phyloP scores from a whole-genome alignment of 305 asterid species.

The Rubia peregrina region DNA sequence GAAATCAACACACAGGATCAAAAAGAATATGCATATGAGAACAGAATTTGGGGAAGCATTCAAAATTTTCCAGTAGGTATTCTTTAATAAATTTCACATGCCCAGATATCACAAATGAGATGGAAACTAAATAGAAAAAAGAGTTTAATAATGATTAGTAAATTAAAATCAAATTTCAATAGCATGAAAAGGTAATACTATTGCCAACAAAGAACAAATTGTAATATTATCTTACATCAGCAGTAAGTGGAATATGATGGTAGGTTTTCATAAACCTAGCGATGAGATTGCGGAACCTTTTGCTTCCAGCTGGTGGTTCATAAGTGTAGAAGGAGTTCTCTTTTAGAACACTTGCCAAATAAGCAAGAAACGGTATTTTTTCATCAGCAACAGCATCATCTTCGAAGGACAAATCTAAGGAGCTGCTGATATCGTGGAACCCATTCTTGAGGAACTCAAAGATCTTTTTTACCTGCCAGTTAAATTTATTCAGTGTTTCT shows the following conservation, averaged over 20 bases:
- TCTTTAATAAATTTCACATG: neutral
- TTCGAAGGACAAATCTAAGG: constrained; percentile 87
- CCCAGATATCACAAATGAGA: neutral
- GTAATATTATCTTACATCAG: constrained; percentile 61
- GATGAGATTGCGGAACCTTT: constrained; percentile 74
- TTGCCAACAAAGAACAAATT: neutral
- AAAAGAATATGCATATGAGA: neutral
- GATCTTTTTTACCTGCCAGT: constrained; percentile 77
- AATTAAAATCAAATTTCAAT: neutral
- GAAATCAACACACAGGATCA: neutral
- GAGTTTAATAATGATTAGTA: neutral
- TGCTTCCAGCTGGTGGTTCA: constrained; percentile 96
- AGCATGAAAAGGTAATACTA: neutral
- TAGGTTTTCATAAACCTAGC: constrained; percentile 89
- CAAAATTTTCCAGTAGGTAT: neutral
- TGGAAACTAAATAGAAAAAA: neutral
- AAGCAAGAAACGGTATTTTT: constrained; percentile 94
- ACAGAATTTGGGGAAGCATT: neutral
- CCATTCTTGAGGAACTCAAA: constrained; percentile 90
- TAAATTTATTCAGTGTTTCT: constrained; percentile 26
- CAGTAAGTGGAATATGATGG: constrained; percentile 85
- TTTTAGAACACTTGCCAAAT: constrained; percentile 83
- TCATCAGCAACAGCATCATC: constrained; percentile 99
- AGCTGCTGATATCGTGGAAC: constrained; percentile 82
- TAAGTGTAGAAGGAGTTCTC: constrained; percentile 71